Evolutionary conservation across 2,329 filamentous ascomycete species (phyloP).

Genomic region (Penicillium sp.): DNA sequence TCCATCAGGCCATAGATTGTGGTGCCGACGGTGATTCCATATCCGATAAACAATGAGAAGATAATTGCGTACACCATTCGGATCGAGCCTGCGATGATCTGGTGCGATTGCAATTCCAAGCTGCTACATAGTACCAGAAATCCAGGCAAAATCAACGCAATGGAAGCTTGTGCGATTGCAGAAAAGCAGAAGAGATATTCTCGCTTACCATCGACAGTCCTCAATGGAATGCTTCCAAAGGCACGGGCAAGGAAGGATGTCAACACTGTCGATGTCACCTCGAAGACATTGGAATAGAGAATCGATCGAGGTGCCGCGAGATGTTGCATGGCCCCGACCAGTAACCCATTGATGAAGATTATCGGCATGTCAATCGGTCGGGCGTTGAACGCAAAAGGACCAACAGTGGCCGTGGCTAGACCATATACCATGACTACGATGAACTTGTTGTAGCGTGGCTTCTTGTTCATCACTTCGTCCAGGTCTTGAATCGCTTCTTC

Average conservation of each 20-base stretch:
- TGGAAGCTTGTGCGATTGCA: conserved; percentile 67
- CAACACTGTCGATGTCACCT: conserved; percentile 62
- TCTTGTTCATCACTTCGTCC: conserved; percentile 56
- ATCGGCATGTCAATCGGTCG: conserved; percentile 75
- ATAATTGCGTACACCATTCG: conserved; percentile 54
- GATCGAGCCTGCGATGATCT: conserved; percentile 65
- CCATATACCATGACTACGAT: conserved; percentile 69
- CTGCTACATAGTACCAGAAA: conserved; percentile 60
- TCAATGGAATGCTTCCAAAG: conserved; percentile 60
- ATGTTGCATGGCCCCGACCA: conserved; percentile 74
- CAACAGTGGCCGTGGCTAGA: conserved; percentile 70
- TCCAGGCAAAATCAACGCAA: conserved; percentile 69
- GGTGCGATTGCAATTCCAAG: conserved; percentile 66
- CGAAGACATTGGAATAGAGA: conserved; percentile 63
- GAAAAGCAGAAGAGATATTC: conserved; percentile 67
- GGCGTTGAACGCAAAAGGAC: conserved; percentile 75
- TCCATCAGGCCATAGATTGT: conserved; percentile 62
- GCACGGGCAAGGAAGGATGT: conserved; percentile 67
- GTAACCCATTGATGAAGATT: conserved; percentile 69
- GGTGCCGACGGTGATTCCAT: conserved; percentile 67
- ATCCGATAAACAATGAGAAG: conserved; percentile 69
- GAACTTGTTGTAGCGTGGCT: conserved; percentile 54
- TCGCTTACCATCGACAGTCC: conserved; percentile 30
- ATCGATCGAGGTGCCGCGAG: conserved; percentile 73
- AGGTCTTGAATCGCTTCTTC: conserved; percentile 43